Evolutionary conservation across 2,329 filamentous ascomycete species (phyloP), one percentile per base, ranked within the genome.

Genomic region (Fusarium pseudoanthophilum): DNA sequence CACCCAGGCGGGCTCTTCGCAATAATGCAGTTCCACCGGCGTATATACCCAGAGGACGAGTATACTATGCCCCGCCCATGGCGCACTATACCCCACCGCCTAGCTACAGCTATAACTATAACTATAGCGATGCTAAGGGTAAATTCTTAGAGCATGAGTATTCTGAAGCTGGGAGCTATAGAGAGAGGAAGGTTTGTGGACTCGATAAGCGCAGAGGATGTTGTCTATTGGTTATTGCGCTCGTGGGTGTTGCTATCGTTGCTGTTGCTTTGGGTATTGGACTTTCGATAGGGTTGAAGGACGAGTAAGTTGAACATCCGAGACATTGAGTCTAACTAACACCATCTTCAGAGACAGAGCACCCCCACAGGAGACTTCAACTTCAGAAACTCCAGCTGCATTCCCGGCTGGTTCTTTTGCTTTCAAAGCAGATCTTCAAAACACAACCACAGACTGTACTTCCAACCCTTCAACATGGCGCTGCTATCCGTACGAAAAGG

Each of bases 351-450:
- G 72, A 10, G 36, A 53, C 36, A 48, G 45, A 51, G 28, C 36
- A 26, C 49, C 65, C 20, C 42, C 36, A 7, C 45, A 60, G 7
- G 56, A 69, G 7, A 45, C 72, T 24, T 65, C 61, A 21, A 48
- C 59, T 8, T 32, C 72, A 16, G 63, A 77, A 21, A 21, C 64
- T 32, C 16, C 64, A 11, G 21, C 67, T n/a, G 51, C 34, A 26
- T 92, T 92, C 75, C 92, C 91, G 4, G 82, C 87, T 3, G 92
- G 91, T 11, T 85, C 87, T n/a, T 93, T 89, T 79, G 84, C 87
- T 42, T 84, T 93, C 73, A 83, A 86, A 11, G 89, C 90, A 28
- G 87, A 87, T 66, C 87, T 93, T 43, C 83, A 85, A 56, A 86
- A 83, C 10, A 81, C 86, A 5, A 81, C 82, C 21, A 87, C 88